Base-by-base conservation (phyloP, 2,329 filamentous ascomycete species). In the Rutstroemia sp. region DNA sequence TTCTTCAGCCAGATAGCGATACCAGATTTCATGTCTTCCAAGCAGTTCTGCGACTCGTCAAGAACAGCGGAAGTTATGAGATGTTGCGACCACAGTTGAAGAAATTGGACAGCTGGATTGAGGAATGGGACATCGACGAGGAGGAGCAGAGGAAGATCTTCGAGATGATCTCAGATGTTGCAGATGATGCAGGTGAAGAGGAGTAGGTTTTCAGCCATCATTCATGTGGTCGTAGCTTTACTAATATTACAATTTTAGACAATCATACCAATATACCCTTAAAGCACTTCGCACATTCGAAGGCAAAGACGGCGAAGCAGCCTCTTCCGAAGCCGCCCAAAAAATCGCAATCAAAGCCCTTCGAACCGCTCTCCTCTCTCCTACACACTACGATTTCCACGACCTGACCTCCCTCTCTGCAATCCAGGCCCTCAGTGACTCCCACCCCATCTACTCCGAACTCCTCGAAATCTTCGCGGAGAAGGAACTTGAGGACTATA, bases 401-500 rank as follows among this genome's bases (percentile, higher is more conserved):
- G 83, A 88, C 64, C 74, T 89, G 65, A 86, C 83, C 51, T 78
- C 79, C 41, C 81, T 86, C 61, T 84, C 88, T 69, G 86, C 87
- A 63, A 83, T 99, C 61, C 91, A 96, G 75, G 88, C 89, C 16
- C 85, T 99, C 50, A 84, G 85, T 70, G 87, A 92, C 68, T 89
- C 88, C 51, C 88, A 96, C 69, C 82, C 88, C 59, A 79, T 88
- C 62, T 89, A 92, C 75, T 92, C 89, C 67, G 90, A 97, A 74
- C 83, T 99, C 39, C 87, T 99, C 56, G 92, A 96, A 68, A 89
- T 97, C 69, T 96, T 97, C 75, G 88, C 89, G 65, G 88, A 94
- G 68, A 92, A 97, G 73, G 88, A 92, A 65, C 84, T 96, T 54
- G 92, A 97, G 71, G 90, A 96, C 74, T 96, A 94, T 77, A 88